Evolutionary conservation across 805 yeast species (phyloP), one percentile per base, ranked within the genome.

Genomic region (Hemisphaericaspora nanyangensis): DNA sequence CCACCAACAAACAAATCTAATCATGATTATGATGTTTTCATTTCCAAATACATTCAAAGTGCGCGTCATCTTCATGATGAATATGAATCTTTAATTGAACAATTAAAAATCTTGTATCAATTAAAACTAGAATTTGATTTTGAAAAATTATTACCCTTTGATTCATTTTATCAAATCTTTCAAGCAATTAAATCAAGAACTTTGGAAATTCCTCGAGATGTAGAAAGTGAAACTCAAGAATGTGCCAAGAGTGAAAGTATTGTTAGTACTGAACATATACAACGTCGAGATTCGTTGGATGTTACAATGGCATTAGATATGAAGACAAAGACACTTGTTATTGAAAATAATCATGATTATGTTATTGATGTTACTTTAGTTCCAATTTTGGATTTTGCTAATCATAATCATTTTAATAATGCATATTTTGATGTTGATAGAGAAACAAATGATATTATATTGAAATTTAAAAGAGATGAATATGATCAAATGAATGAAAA

Each of bases 261-360:
- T 7, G 17, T 7, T 7, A 57, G 48, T 16, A 56, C 48, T 4
- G 58, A 52, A 7, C 62, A 56, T 1, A 77, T 76, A 44, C n/a
- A 15, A 24, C 20, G 18, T 17, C 35, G 29, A 11, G 35, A 33
- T 17, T 88, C 80, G 29, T 65, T 86, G 50, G 74, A 77, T 34
- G 80, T 80, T 72, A 82, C 51, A 87, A 83, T 40, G 89, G 83
- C 40, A 85, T 77, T 39, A 73, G 76, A 54, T 68, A 74, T 34
- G 85, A 76, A 24, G 89, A 82, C 47, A 86, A 30, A 36, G 17
- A 30, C 30, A 95, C 17, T 33, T 6, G 26, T 16, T 5, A 22
- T 16, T 7, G 35, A 17, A 4, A 24, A 90, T 65, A 31, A 31
- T 70, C 29, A 71, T 70, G 52, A 71, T 47, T 56, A 47, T 37